Evolutionary conservation across 2,329 filamentous ascomycete genomes (phyloP).

Genomic region (Diaporthe velutina): DNA sequence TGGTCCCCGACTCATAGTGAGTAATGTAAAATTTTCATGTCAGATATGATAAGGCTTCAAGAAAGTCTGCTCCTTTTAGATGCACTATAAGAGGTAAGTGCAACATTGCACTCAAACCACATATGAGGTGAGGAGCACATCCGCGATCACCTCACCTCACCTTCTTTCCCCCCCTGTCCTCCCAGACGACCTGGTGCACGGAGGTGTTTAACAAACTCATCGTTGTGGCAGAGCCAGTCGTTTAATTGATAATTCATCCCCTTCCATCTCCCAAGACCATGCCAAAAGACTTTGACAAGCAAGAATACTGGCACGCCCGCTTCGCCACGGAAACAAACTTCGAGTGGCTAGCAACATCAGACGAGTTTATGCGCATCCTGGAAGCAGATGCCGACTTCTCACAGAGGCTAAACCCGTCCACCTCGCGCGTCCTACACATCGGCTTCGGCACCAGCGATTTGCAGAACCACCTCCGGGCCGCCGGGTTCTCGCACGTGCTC

Average conservation of each 20-base stretch:
- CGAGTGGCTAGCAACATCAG: conserved; percentile 61
- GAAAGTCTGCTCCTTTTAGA: neutral
- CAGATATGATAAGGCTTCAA: neutral
- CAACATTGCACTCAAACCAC: neutral
- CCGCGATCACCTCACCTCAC: neutral
- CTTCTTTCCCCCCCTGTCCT: too few relatives aligned
- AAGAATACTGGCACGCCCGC: conserved; percentile 63
- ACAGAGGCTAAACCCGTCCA: conserved; percentile 46
- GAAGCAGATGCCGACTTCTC: conserved; percentile 45
- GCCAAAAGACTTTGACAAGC: conserved; percentile 59
- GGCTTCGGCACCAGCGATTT: conserved; percentile 65
- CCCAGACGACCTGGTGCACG: too few relatives aligned
- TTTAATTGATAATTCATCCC: too few relatives aligned
- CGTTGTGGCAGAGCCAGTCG: too few relatives aligned
- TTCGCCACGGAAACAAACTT: conserved; percentile 60
- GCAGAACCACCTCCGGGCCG: conserved; percentile 59
- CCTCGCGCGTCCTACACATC: conserved; percentile 57
- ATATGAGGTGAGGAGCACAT: neutral
- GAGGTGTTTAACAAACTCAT: too few relatives aligned
- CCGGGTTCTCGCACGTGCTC: conserved; percentile 57
- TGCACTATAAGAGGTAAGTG: neutral
- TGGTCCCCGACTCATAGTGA: neutral
- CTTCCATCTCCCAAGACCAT: neutral
- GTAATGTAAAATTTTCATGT: conserved; percentile 6
- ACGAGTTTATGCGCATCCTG: conserved; percentile 55